phyloP scores from a whole-genome alignment of 805 yeast species.

The Zygoascus biomembranicola region DNA sequence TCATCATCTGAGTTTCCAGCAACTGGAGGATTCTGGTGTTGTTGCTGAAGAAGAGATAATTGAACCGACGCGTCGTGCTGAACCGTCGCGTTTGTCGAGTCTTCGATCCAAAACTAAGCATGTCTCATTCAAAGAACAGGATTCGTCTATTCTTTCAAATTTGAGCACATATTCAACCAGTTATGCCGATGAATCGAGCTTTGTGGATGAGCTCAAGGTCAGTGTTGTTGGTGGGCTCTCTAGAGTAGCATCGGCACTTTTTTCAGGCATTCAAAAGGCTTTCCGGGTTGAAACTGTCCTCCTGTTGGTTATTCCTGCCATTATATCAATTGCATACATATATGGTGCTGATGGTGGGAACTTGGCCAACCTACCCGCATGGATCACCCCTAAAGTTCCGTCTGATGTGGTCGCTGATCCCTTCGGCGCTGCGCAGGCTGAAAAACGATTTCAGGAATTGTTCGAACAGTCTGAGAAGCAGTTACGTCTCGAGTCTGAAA shows the following conservation, averaged over 20 bases:
- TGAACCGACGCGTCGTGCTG: not conserved
- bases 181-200: not conserved
- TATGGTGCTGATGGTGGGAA: not conserved
- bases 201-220: not conserved
- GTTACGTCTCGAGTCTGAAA: not conserved
- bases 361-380: not conserved
- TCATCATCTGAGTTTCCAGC: not conserved
- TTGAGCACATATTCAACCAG: not conserved
- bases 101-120: not conserved
- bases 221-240: not conserved
- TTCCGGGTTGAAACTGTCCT: not conserved
- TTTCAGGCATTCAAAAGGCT: not conserved
- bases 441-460: not conserved
- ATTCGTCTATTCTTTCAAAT: not conserved
- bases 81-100: not conserved
- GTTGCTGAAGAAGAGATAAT: not conserved
- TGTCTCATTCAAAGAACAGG: not conserved
- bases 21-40: not conserved
- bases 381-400: not conserved
- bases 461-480: not conserved
- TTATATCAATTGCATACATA: not conserved
- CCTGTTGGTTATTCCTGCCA: not conserved
- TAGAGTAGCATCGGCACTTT: not conserved
- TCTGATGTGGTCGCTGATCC: not conserved
- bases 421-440: not conserved